Base-by-base conservation (phyloP, 2,329 filamentous ascomycete species). In the Diaporthe nobilis region DNA sequence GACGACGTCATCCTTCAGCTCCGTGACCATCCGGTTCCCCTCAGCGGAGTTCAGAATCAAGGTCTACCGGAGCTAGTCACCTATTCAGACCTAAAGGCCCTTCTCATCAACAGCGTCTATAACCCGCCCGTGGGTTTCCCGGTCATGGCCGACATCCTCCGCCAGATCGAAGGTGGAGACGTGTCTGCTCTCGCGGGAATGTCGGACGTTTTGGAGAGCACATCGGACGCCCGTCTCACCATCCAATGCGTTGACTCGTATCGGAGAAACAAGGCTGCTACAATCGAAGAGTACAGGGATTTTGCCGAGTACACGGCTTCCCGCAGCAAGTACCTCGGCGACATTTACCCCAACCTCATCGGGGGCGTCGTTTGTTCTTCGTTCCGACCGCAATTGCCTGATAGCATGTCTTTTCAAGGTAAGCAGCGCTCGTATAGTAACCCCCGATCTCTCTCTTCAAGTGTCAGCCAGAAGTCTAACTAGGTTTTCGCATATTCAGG, bases 311-410 rank as follows among this genome's bases (percentile, higher is more conserved):
- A 53, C n/a, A 53, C n/a, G 49, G 49, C 49, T 53, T 53, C 49
- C 49, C 49, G 49, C 49, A 53, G 49, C 49, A 53, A 53, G 49
- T 53, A 53, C n/a, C 49, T 53, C n/a, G 49, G 49, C 49, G 49
- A 53, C 49, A 15, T 53, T 53, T 53, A 53, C 49, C 47, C 49
- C n/a, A 53, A 53, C n/a, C 49, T 53, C 10, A 53, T 53, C 13
- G 49, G 49, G 49, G n/a, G 49, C n/a, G 49, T 53, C 49, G 10
- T 53, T 53, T 53, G 49, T 53, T 25, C 49, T 53, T 53, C 49
- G 49, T 53, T 53, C 49, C 49, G 49, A 15, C 49, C 49, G 49
- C 49, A 53, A 53, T 53, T 53, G 49, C 49, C 49, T 53, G 49
- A 53, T 53, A 53, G 49, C 49, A 53, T 53, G 49, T 13, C 6